Evolutionary conservation across 768 basidiomycete genomes (phyloP), one percentile per base, ranked within the genome.

Genomic region (Galerina marginata): DNA sequence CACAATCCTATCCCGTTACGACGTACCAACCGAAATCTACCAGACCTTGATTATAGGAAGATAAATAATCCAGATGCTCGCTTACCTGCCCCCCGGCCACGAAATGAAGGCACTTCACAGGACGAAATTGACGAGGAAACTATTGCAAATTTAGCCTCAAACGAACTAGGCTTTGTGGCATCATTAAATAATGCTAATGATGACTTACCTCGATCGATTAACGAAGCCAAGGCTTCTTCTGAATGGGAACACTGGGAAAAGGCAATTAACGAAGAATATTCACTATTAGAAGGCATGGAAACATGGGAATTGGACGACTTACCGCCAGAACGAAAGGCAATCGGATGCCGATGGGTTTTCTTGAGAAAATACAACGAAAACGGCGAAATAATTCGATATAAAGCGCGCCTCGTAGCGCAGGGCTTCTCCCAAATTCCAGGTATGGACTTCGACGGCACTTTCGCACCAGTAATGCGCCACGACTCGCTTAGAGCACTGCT

Each of bases 381-480:
- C 9, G 78, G 79, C 10, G 61, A 65, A 3, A 59, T 80, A 26
- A 45, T 61, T 2, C 65, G 64, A 16, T 70, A 72, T 63, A 81
- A 78, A 61, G 75, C 71, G 5, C 58, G 65, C 15, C 67, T 77
- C 0, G 72, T 79, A 0, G 72, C 71, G 0, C 67, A 73, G 40
- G 75, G 73, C 25, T 82, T 73, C 66, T 66, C 74, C 1, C 79
- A 83, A 60, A 65, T 64, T 45, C 73, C 68, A 15, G 76, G 80
- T 16, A 65, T 74, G 36, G 79, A 79, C 55, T 81, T 72, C 72
- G 53, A 68, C 26, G 67, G 61, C 10, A 74, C 71, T 0, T 76
- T 68, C 54, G 65, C 75, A 2, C 74, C 73, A 0, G 72, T 75
- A 33, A 68, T 73, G 26, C 58, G 70, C 1, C 57, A 75, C 15